These are phyloP conservation scores for Aspergillus piperis DNA, from an alignment of 2,329 filamentous ascomycete genomes.

Conservation along the genomic window DNA sequence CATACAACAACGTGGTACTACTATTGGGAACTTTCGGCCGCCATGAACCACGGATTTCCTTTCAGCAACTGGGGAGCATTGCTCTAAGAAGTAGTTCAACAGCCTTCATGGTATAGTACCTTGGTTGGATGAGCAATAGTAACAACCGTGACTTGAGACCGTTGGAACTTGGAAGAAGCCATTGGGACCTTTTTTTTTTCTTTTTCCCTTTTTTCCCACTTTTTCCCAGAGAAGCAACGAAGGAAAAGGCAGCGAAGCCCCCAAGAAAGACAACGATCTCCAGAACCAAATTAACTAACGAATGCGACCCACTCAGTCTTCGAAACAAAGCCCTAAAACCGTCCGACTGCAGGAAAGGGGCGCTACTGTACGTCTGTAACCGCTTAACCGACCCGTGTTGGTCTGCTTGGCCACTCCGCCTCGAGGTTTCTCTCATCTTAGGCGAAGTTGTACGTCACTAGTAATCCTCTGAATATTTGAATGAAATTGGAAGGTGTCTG, in stretches of 20 bases:
- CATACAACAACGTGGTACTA: neutral
- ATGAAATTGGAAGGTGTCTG: neutral
- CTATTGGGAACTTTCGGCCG: neutral
- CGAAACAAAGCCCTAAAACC: conserved; percentile 6
- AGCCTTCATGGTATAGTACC: too few species aligned
- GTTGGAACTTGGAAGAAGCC: neutral
- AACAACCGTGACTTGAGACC: neutral
- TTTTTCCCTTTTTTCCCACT: neutral
- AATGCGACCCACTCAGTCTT: neutral
- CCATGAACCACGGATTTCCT: neutral
- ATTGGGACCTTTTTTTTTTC: neutral
- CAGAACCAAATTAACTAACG: conserved; percentile 1
- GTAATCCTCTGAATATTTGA: neutral
- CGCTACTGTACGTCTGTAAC: conserved; percentile 2
- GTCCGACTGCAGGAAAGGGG: conserved; percentile 7
- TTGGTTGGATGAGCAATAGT: too few species aligned
- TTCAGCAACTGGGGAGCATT: neutral
- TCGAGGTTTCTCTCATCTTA: neutral
- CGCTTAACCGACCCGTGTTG: neutral
- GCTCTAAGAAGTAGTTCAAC: too few species aligned
- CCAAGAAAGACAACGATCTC: conserved; percentile 9
- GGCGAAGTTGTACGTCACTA: too few species aligned
- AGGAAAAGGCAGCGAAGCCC: conserved; percentile 9
- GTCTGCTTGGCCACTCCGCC: neutral
- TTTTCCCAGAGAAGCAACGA: neutral